Conservation (phyloP, 208 protist species). For the Naegleria lovaniensis region DNA sequence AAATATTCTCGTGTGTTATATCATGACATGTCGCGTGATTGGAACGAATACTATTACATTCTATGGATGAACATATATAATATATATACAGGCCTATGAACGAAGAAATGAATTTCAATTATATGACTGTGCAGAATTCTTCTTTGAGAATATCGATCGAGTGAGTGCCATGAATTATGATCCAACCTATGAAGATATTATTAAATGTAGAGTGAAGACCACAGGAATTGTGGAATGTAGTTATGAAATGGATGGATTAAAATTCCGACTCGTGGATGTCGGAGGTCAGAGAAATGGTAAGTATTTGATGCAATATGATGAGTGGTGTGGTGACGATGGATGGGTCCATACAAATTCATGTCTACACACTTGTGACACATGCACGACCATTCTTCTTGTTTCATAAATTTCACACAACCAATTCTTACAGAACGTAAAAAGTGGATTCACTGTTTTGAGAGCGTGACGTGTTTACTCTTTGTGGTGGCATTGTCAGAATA, state of each 20-base stretch:
- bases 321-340: too few relatives aligned
- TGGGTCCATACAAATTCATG: too few relatives aligned
- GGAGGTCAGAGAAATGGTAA: slow-evolving; percentile 31
- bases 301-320: too few relatives aligned
- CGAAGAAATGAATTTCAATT: slow-evolving; percentile 25
- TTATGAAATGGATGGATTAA: slow-evolving; percentile 53
- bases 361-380: too few relatives aligned
- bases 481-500: slow-evolving; percentile 54
- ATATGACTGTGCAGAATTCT: slow-evolving; percentile 5
- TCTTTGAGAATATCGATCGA: slow-evolving; percentile 23
- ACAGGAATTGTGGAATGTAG: slow-evolving; percentile 71
- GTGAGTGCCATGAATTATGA: slow-evolving; percentile 42
- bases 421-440: neutral
- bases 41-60: too few relatives aligned
- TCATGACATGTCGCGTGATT: too few relatives aligned
- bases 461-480: slow-evolving; percentile 71
- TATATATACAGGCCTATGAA: neutral
- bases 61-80: too few relatives aligned
- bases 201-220: slow-evolving; percentile 61
- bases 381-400: too few relatives aligned
- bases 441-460: slow-evolving; percentile 69
- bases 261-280: slow-evolving; percentile 45
- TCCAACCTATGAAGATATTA: slow-evolving; percentile 61
- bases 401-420: too few relatives aligned
- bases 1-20: too few relatives aligned